Evolutionary conservation across 768 basidiomycete species (phyloP), one percentile per base, ranked within the genome.

Genomic region (Leccinum incarnatum): DNA sequence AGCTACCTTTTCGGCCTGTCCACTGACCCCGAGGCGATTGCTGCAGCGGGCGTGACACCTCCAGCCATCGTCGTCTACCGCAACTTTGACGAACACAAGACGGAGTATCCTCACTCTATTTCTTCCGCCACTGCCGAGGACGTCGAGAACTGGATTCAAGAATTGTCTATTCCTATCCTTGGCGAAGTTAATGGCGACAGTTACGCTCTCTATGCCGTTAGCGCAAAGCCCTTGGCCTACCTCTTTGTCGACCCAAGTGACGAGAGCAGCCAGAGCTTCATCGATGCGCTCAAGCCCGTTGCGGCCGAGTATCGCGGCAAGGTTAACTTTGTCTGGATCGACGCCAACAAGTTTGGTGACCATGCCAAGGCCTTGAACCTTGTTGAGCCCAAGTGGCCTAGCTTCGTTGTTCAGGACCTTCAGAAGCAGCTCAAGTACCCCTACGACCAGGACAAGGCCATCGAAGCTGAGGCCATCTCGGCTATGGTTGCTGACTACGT

Each of bases 261-360:
- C 59, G 83, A 85, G 63, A 79, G 80, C 59, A 86, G 83, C 65
- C 81, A 91, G 14, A 78, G 79, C 30, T 74, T 87, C 51, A 82
- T 96, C 62, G 85, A 85, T 25, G 74, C 79, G 42, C 71, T 98
- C 65, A 85, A 80, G 65, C 87, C 93, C 9, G 73, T 96, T 54
- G 97, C 97, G 7, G 77, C 85, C 54, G 84, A 87, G 70, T 85
- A 84, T 80, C 93, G 91, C 76, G 82, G 86, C 66, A 87, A 92
- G 76, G 69, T 98, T 72, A 97, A 97, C 86, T 97, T 98, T 73
- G 96, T 98, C 61, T 96, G 88, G 87, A 98, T 99, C 66, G 97
- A 99, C 73, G 95, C 93, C 23, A 77, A 89, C 77, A 94, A 95
- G 74, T 99, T 95, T 67, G 85, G 84, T 67, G 96, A 98, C 68